These are phyloP conservation scores for Gynochthodes officinalis DNA, from an alignment of 257 asterid genomes.

Conservation along the genomic window DNA sequence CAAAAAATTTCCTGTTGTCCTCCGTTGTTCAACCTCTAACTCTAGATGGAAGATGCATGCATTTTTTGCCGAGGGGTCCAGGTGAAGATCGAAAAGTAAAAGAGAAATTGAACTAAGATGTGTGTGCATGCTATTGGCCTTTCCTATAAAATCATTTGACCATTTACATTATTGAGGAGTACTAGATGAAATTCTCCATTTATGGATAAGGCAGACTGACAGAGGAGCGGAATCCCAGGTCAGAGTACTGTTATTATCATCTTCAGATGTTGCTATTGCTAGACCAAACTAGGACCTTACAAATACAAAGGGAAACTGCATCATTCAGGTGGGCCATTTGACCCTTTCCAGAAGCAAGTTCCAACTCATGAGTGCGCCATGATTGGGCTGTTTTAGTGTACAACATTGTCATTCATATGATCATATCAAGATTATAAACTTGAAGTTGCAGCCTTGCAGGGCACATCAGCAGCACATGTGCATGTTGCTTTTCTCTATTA, in stretches of 20 bases:
- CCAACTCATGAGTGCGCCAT: not conserved
- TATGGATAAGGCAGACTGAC: not conserved
- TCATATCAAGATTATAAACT: not conserved
- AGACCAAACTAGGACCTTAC: not conserved
- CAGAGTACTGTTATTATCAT: not conserved
- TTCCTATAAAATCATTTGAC: too few relatives aligned
- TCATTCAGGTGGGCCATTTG: not conserved
- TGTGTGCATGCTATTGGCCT: too few relatives aligned
- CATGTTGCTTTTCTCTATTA: not conserved
- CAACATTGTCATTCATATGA: not conserved
- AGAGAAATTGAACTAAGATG: too few relatives aligned
- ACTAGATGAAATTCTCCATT: not conserved
- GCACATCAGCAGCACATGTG: conserved; percentile 15
- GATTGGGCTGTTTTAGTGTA: not conserved
- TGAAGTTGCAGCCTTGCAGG: not conserved
- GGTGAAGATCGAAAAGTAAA: too few relatives aligned
- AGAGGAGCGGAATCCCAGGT: not conserved
- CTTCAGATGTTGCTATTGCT: not conserved
- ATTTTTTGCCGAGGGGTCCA: too few relatives aligned
- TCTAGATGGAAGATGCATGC: too few relatives aligned
- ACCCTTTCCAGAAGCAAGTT: not conserved
- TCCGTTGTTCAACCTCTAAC: too few relatives aligned
- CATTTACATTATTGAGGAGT: not conserved
- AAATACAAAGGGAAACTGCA: not conserved
- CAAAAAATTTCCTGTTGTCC: too few relatives aligned